Evolutionary conservation across 1,139 yeast genomes (phyloP).

Genomic region (Suhomyces bribrorum): DNA sequence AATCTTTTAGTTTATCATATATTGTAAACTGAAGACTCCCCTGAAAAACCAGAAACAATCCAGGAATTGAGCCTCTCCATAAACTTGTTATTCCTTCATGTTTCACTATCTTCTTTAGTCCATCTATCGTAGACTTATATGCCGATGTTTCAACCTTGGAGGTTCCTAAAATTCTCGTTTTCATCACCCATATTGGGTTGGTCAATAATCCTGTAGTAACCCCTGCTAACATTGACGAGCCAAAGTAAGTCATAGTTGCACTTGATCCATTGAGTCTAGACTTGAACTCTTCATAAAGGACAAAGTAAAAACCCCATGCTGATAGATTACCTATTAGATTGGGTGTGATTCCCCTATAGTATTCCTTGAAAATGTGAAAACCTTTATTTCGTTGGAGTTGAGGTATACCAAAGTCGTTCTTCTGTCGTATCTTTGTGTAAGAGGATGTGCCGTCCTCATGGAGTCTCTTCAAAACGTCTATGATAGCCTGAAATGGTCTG

Average conservation of each 20-base stretch:
- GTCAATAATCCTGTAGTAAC: constrained; percentile 71
- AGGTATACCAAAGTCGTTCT: neutral
- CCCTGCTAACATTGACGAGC: constrained; percentile 61
- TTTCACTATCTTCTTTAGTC: constrained; percentile 48
- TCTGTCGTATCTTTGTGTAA: neutral
- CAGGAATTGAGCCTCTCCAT: constrained; percentile 84
- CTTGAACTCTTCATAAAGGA: constrained; percentile 65
- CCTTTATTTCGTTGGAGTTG: neutral
- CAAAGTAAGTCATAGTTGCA: constrained; percentile 34
- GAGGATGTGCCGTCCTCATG: constrained; percentile 14
- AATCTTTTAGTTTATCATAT: constrained; percentile 70
- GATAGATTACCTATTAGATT: constrained; percentile 79
- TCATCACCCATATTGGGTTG: constrained; percentile 91
- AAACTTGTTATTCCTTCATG: constrained; percentile 72
- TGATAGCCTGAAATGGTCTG: constrained; percentile 16
- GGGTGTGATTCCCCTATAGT: constrained; percentile 80
- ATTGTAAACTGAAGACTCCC: constrained; percentile 86
- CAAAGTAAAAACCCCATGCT: constrained; percentile 89
- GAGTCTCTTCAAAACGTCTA: constrained; percentile 24
- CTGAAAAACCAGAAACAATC: constrained; percentile 80
- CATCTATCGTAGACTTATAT: constrained; percentile 59
- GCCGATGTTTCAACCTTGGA: constrained; percentile 48
- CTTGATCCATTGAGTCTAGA: constrained; percentile 21
- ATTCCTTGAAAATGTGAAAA: constrained; percentile 17
- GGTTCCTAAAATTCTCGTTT: constrained; percentile 79